phyloP scores from a whole-genome alignment of 768 basidiomycete genomes.

The Auriscalpium orientale region DNA sequence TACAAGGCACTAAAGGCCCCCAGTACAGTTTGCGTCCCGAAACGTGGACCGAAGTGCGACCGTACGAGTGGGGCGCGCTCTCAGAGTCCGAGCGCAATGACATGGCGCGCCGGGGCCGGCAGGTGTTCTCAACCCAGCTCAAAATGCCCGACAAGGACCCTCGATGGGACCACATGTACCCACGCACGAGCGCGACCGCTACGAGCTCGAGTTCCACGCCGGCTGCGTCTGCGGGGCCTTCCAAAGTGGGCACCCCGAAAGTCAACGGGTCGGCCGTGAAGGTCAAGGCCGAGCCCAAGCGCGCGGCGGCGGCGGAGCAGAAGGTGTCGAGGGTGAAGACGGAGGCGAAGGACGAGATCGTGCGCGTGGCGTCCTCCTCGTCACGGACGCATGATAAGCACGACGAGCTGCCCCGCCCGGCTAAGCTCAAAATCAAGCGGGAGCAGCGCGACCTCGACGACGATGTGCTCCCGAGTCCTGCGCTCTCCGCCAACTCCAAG shows the following conservation, averaged over 20 bases:
- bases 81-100: conserved; percentile 37
- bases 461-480: conserved; percentile 7
- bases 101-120: conserved; percentile 47
- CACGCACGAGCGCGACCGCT: not conserved
- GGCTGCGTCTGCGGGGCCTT: not conserved
- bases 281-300: conserved; percentile 1
- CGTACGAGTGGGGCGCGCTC: conserved; percentile 51
- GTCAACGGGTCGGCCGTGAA: not conserved
- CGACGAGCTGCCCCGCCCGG: conserved; percentile 3
- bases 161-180: conserved; percentile 49
- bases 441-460: conserved; percentile 18
- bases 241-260: not conserved
- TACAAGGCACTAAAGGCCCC: not conserved
- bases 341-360: conserved; percentile 1
- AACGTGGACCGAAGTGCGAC: conserved; percentile 65
- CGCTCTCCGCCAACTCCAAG: conserved; percentile 8
- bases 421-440: conserved; percentile 5
- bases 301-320: conserved; percentile 3
- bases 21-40: conserved; percentile 46
- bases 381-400: not conserved
- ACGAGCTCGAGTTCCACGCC: not conserved
- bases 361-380: conserved; percentile 1
- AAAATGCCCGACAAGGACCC: conserved; percentile 54
- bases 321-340: conserved; percentile 1
- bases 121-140: conserved; percentile 35